These are phyloP conservation scores for Botrytis byssoidea DNA, from an alignment of 2,329 filamentous ascomycete genomes.

Conservation along the genomic window DNA sequence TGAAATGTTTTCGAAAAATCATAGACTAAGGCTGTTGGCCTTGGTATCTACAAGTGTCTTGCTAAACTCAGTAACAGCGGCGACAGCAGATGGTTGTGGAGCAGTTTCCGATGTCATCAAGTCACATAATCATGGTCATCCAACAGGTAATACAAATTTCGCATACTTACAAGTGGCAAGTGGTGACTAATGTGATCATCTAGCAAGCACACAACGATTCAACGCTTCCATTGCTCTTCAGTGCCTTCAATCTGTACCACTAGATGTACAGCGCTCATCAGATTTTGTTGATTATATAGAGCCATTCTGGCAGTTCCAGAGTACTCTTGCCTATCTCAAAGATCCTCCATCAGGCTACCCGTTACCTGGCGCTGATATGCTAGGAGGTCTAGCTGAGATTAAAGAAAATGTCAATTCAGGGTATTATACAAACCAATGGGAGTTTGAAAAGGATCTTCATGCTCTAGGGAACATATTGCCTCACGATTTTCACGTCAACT, in stretches of 20 bases:
- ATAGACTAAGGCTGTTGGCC: background rate
- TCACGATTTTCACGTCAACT: constrained; percentile 52
- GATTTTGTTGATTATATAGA: constrained; percentile 25
- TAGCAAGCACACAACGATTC: background rate
- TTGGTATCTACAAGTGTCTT: background rate
- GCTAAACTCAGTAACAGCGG: background rate
- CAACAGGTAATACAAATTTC: background rate
- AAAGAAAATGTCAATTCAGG: constrained; percentile 23
- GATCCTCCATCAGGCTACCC: constrained; percentile 34
- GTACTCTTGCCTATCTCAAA: constrained; percentile 25
- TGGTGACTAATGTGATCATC: background rate
- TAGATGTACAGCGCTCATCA: constrained; percentile 22
- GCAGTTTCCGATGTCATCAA: background rate
- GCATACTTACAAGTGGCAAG: background rate
- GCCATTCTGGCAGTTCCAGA: constrained; percentile 25
- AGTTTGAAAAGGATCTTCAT: constrained; percentile 29
- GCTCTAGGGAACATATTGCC: constrained; percentile 46
- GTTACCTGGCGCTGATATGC: constrained; percentile 26
- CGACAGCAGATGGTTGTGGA: background rate
- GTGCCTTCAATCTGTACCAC: constrained; percentile 26
- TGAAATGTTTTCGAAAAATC: background rate
- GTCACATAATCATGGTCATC: background rate
- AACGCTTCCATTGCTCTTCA: constrained; percentile 22
- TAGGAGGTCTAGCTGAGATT: constrained; percentile 26
- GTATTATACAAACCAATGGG: constrained; percentile 27